Evolutionary conservation across 345 rosid genomes (phyloP), one percentile per base, ranked within the genome.

Genomic region (Eutrema heterophyllum): DNA sequence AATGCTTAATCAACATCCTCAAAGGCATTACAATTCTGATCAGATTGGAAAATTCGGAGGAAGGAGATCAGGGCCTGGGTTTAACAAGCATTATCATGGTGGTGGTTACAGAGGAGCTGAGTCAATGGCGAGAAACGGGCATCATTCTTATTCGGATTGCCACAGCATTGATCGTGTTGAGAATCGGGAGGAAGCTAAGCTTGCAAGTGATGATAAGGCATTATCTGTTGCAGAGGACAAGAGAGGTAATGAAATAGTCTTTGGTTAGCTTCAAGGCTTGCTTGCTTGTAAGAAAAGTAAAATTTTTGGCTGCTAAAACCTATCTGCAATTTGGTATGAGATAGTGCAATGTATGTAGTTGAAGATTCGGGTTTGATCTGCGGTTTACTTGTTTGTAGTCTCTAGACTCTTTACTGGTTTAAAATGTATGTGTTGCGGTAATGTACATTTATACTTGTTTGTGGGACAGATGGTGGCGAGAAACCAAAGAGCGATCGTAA

Each of bases 1-100:
- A 30, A 55, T 83, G 82, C 61, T 50, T 79, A 78, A 76, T 32
- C 88, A 85, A 15, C 64, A 35, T 2, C 63, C 55, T 71, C 80
- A 57, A 7, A 77, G 80, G 73, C 77, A 77, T 65, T 64, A 70
- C 63, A 71, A 6, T 55, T 84, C 75, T 57, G 96, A 93, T 83
- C 93, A 83, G 59, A 33, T 6, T 51, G 73, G 53, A 51, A 91
- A 86, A 67, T 45, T 56, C 18, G 88, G 88, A 39, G 88, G 81
- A 35, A 85, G 70, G 83, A 87, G 98, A 81, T 83, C 85, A 15
- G 78, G 81, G 32, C 9, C 68, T 10, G 88, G 85, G 35, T 81
- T 79, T 76, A 79, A 80, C 74, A 77, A 68, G 62, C 83, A 82
- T 43, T 83, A 82, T 35, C 70, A 73, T 39, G 68, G 72, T 70